These are phyloP conservation scores for Cyclostephanos invisitatus DNA, from an alignment of 108 stramenopile genomes.

Conservation along the genomic window DNA sequence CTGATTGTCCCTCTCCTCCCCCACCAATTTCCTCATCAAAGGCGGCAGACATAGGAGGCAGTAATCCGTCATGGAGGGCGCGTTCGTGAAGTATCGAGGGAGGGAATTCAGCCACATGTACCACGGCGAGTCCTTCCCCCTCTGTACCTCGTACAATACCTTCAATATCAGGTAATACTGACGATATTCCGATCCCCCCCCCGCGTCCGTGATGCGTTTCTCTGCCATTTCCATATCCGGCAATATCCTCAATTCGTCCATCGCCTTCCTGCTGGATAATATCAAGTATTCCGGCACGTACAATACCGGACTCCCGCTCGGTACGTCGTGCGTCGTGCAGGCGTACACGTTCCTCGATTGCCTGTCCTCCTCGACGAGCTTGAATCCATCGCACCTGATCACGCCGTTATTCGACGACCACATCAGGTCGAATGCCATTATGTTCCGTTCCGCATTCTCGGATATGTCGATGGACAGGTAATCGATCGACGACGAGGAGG, in stretches of 20 bases:
- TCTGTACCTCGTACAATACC: conserved; percentile 48
- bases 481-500: neutral
- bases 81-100: conserved; percentile 48
- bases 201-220: neutral
- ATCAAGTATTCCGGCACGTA: conserved; percentile 50
- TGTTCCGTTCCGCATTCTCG: neutral
- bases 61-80: conserved; percentile 48
- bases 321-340: conserved; percentile 38
- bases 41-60: conserved; percentile 43
- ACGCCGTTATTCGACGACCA: conserved; percentile 1
- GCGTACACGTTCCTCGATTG: conserved; percentile 32
- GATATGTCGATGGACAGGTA: neutral
- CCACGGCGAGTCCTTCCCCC: conserved; percentile 51
- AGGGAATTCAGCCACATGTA: conserved; percentile 56
- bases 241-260: conserved; percentile 37
- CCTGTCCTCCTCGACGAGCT: conserved; percentile 4
- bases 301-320: conserved; percentile 43
- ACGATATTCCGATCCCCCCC: conserved; percentile 11
- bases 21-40: conserved; percentile 25
- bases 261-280: conserved; percentile 42
- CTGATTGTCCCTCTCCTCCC: conserved; percentile 29
- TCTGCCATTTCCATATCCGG: conserved; percentile 25
- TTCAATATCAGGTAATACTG: conserved; percentile 47
- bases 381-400: conserved; percentile 10
- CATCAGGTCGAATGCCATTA: neutral